These are phyloP conservation scores for Cryptosporidium sp. DNA, from an alignment of 169 alveolate genomes.

Conservation along the genomic window DNA sequence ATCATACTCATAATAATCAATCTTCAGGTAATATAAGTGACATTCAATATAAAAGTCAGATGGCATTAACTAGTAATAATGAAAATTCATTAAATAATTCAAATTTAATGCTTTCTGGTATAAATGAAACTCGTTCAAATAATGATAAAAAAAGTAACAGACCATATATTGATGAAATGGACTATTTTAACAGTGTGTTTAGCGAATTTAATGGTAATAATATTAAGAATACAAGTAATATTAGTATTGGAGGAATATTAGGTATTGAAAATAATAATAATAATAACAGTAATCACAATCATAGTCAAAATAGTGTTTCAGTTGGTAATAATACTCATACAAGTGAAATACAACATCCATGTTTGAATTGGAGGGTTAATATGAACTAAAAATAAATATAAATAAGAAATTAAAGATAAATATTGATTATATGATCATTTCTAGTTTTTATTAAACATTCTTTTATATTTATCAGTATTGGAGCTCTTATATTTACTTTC, in stretches of 20 bases:
- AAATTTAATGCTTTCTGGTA: neutral
- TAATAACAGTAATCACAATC: neutral
- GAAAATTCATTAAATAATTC: neutral
- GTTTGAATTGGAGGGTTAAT: constrained; percentile 48
- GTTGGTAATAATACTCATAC: neutral
- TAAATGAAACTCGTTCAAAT: neutral
- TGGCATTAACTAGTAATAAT: neutral
- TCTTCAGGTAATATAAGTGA: neutral
- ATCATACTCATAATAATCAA: neutral
- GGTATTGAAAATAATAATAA: neutral
- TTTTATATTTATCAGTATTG: constrained; percentile 10
- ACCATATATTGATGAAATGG: neutral
- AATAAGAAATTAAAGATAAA: neutral
- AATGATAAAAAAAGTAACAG: neutral
- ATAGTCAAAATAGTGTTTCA: neutral
- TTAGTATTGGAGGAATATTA: neutral
- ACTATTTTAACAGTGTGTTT: constrained; percentile 5
- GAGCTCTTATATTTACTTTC: constrained; percentile 49
- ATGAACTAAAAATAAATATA: neutral
- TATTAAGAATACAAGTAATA: neutral
- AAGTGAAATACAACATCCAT: constrained; percentile 48
- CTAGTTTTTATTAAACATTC: constrained; percentile 8
- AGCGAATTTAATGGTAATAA: neutral
- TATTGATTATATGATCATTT: neutral
- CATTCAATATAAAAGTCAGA: neutral